Conservation (phyloP, 2,329 filamentous ascomycete genomes). For the Trichoderma cornu-damae region DNA sequence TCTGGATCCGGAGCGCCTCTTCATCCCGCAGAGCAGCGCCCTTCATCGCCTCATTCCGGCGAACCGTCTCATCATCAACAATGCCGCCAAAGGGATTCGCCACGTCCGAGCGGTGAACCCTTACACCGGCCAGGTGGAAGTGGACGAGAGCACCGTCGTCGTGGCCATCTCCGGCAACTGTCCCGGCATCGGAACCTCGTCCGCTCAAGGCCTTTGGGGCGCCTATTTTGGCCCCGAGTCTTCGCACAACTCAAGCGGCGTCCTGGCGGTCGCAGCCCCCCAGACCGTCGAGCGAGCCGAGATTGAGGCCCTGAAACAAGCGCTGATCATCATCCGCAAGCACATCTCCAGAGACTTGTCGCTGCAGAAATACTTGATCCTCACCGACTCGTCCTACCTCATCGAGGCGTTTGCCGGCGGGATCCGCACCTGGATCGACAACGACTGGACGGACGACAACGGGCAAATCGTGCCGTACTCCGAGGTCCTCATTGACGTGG, state of each 20-base stretch:
- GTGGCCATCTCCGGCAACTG: slow-evolving; percentile 27
- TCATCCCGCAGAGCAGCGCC: background rate
- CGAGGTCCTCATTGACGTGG: background rate
- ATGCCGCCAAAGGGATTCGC: background rate
- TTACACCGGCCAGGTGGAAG: background rate
- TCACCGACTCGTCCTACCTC: background rate
- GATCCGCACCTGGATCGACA: background rate
- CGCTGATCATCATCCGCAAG: background rate
- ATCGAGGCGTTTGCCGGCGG: background rate
- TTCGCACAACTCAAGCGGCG: slow-evolving; percentile 21
- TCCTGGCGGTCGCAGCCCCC: background rate
- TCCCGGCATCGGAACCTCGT: slow-evolving; percentile 22
- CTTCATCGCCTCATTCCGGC: background rate
- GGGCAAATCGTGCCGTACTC: background rate
- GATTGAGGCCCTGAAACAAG: background rate
- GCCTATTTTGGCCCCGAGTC: slow-evolving; percentile 27
- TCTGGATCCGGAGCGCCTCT: background rate
- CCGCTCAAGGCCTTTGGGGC: slow-evolving; percentile 24
- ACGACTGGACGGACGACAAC: background rate
- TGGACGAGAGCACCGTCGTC: slow-evolving; percentile 16
- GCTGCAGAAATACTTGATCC: background rate
- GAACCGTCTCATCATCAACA: background rate
- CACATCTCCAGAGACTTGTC: background rate
- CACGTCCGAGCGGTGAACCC: background rate
- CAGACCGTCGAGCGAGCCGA: background rate